Conservation (phyloP, 768 basidiomycete genomes). For the Crepidotus variabilis region DNA sequence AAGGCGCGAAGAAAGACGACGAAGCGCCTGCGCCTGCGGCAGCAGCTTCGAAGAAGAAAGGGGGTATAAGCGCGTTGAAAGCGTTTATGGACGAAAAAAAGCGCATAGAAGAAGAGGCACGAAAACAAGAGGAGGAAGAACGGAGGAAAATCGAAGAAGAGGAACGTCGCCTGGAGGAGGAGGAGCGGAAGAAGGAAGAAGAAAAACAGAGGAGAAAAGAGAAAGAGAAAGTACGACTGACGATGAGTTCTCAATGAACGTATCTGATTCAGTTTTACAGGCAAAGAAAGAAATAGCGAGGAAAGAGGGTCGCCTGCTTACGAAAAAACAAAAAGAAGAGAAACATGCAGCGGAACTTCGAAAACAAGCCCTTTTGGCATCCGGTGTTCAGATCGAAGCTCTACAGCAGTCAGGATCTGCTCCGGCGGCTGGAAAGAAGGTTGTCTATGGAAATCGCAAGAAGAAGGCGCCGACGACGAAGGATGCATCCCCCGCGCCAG, state of each 20-base stretch:
- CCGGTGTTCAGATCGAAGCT: constrained; percentile 88
- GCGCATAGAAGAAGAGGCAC: constrained; percentile 81
- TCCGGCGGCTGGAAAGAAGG: constrained; percentile 57
- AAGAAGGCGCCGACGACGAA: constrained; percentile 59
- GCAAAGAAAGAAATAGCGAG: constrained; percentile 85
- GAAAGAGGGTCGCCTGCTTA: constrained; percentile 91
- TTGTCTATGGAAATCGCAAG: constrained; percentile 81
- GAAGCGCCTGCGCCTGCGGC: constrained; percentile 41
- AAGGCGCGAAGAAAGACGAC: constrained; percentile 64
- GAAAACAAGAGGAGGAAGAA: constrained; percentile 71
- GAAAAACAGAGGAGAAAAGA: constrained; percentile 84
- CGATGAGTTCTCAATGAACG: constrained; percentile 3
- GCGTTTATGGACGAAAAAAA: constrained; percentile 94
- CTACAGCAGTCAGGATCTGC: constrained; percentile 56
- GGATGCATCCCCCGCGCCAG: constrained; percentile 49
- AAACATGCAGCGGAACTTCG: constrained; percentile 86
- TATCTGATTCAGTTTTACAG: constrained; percentile 34
- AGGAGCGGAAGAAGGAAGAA: constrained; percentile 72
- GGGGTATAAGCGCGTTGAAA: constrained; percentile 77
- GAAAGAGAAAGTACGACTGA: constrained; percentile 68
- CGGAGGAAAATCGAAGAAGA: constrained; percentile 84
- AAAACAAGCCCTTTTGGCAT: constrained; percentile 84
- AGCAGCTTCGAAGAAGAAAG: constrained; percentile 63
- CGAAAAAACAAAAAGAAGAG: constrained; percentile 98
- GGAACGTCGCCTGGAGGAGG: constrained; percentile 73